phyloP scores from a whole-genome alignment of 805 yeast genomes.

The Sugiyamaella mastotermitis region DNA sequence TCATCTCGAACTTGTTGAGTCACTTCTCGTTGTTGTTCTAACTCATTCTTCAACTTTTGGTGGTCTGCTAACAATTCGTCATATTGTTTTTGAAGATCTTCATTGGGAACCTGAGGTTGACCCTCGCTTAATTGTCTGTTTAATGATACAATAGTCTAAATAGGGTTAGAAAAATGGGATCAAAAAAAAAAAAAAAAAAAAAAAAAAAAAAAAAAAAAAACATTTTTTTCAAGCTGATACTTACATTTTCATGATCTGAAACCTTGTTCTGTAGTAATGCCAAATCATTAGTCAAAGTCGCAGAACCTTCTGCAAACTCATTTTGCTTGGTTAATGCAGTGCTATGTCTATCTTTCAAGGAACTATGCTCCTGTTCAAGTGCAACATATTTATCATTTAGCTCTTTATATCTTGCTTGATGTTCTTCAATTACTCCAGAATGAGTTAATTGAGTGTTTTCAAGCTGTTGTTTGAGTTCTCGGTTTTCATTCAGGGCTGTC shows the following conservation, averaged over 20 bases:
- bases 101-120: conserved; percentile 9
- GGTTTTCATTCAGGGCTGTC: too few relatives aligned
- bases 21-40: conserved; percentile 21
- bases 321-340: conserved; percentile 10
- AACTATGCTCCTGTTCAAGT: conserved; percentile 4
- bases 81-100: conserved; percentile 14
- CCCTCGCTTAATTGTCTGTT: conserved; percentile 3
- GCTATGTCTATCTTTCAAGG: conserved; percentile 7
- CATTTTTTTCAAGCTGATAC: too few relatives aligned
- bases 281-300: conserved; percentile 7
- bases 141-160: too few relatives aligned
- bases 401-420: too few relatives aligned
- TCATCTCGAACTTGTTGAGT: conserved; percentile 35
- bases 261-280: conserved; percentile 7
- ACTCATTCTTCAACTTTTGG: conserved; percentile 19
- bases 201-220: too few relatives aligned
- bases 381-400: too few relatives aligned
- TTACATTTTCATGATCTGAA: conserved; percentile 5
- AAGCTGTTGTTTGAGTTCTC: too few relatives aligned
- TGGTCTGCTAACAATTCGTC: conserved; percentile 20
- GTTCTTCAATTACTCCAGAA: too few relatives aligned
- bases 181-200: too few relatives aligned
- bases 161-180: too few relatives aligned
- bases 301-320: conserved; percentile 9
- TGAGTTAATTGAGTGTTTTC: too few relatives aligned